phyloP scores from a whole-genome alignment of 1,284 basidiomycete species.

The Pseudozyma sp. region DNA sequence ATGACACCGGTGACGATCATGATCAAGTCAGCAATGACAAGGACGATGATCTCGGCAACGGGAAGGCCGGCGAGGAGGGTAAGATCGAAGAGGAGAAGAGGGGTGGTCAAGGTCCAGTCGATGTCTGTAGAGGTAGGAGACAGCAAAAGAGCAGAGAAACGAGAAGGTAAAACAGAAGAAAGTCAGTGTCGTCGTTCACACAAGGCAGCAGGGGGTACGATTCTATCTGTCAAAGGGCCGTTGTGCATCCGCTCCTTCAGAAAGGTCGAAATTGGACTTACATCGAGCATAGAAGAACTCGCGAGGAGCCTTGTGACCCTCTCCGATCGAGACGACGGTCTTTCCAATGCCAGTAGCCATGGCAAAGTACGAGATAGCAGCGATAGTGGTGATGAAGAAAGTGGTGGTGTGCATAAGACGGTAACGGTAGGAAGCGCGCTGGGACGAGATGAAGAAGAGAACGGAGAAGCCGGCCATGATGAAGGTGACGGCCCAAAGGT shows the following conservation, averaged over 20 bases:
- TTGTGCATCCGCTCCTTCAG: background rate
- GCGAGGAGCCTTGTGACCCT: constrained; percentile 31
- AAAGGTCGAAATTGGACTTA: constrained; percentile 15
- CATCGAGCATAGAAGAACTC: constrained; percentile 59
- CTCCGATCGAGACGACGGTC: constrained; percentile 31
- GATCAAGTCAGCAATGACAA: constrained; percentile 53
- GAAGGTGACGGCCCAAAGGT: constrained; percentile 58
- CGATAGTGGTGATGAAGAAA: constrained; percentile 56
- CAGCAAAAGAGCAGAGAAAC: background rate
- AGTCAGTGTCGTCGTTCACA: background rate
- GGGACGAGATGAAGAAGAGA: constrained; percentile 53
- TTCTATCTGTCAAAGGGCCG: background rate
- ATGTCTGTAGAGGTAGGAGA: constrained; percentile 30
- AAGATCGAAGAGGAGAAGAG: constrained; percentile 58
- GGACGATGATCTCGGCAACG: constrained; percentile 56
- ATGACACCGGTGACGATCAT: constrained; percentile 61
- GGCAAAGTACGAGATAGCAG: constrained; percentile 58
- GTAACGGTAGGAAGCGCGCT: constrained; percentile 60
- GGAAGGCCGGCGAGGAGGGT: constrained; percentile 59
- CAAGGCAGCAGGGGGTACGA: background rate
- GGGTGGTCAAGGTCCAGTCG: constrained; percentile 60
- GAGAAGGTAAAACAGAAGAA: background rate
- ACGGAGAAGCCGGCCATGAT: constrained; percentile 55
- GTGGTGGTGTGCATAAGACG: constrained; percentile 57
- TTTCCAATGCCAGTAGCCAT: constrained; percentile 60